Evolutionary conservation across 805 yeast genomes (phyloP), one percentile per base, ranked within the genome.

Genomic region (Lachancea mirantina): DNA sequence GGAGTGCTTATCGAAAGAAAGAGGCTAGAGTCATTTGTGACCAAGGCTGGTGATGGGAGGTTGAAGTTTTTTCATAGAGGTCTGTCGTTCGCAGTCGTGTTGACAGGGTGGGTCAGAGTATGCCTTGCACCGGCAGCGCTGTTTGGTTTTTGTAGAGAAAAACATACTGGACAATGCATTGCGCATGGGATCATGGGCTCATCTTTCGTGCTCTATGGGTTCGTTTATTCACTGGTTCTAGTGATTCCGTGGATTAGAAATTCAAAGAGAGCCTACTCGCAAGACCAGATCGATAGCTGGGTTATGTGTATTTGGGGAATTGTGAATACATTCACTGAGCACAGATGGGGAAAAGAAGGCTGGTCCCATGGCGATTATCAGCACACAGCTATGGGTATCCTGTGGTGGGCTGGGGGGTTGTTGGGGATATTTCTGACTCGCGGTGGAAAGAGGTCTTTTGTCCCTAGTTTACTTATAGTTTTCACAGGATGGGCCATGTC

Each of bases 181-280:
- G 97, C 97, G 0, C 97, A 89, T 55, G 96, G 96, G 4, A 84
- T 89, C 39, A 89, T 89, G 97, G 97, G 97, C 0, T 71, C 84
- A 15, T 79, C 94, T 0, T 89, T 89, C 46, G 70, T 89, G 8
- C 59, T 68, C 4, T 89, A 89, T 54, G 95, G 96, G 4, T 76
- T 79, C 39, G 59, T 85, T 8, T 67, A 84, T 45, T 55, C 74
- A 3, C 55, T 76, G 48, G 78, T 84, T 47, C 65, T 89, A 33
- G 70, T 76, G 6, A 60, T 84, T 4, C 89, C 92, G 4, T 76
- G 92, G 88, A 54, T 87, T 46, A 62, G 84, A 47, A 60, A 72
- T 46, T 58, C 67, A 39, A 43, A 55, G n/a, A 50, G 61, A 6
- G 62, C 63, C 32, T 72, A 67, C 41, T 73, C 88, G 15, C 96